Base-by-base conservation (phyloP, 164 flowering plant species). In the Protea cynaroides region DNA sequence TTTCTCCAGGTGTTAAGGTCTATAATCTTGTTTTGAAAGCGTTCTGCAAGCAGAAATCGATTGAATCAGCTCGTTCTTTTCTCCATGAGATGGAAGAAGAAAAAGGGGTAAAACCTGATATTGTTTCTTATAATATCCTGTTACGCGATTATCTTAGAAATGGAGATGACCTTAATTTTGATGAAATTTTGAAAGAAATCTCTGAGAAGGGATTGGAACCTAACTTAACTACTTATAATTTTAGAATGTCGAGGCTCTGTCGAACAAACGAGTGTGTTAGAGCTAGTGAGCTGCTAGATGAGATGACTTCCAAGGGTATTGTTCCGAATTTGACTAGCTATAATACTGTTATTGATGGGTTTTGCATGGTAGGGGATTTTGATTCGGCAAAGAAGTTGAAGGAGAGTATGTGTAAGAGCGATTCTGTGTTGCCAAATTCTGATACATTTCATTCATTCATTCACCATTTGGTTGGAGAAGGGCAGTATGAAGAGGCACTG, bases 211-310 rank as follows among this genome's bases (percentile, higher is more conserved):
- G 77, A 0, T 65, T 75, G 58, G 58, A 56, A 12, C 62, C 54
- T 10, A 67, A 75, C 62, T 40, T 67, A 50, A 29, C 38, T 25
- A 71, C 78, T 61, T 74, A 74, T 49, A 78, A 75, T 66, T 51
- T 54, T 61, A 74, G 74, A 60, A 74, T 78, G 40, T 15, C 23
- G n/a, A 63, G 55, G 65, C 56, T 71, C 40, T 74, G 78, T 25
- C 74, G 56, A 64, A 62, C 18, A 1, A 75, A 75, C 37, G 78
- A 78, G 69, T 59, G 64, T 49, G 62, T 22, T 40, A 55, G 66
- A 55, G 81, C 78, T 1, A 72, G 69, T 37, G 65, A 74, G 34
- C 40, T 78, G 67, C 52, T 78, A 10, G 72, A 71, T 22, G 81
- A 71, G 70, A 74, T 78, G 81, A 49, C 49, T 13, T 52, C 64